Base-by-base conservation (phyloP, 139 green algal genomes). In the Chlorella sp. region DNA sequence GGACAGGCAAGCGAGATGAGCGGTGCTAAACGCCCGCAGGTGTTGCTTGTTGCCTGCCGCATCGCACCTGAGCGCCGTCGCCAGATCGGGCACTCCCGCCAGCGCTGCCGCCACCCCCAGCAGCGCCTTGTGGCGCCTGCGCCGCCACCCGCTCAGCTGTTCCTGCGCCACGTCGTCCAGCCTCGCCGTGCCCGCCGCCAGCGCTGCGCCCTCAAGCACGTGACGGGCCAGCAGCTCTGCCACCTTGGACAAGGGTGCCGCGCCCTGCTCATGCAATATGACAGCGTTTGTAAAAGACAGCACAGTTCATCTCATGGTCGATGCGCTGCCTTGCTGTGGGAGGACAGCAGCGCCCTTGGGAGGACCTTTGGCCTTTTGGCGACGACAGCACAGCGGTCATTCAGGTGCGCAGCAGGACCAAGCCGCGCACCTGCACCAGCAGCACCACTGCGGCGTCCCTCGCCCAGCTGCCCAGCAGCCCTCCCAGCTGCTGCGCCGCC, bases 391-490 rank as follows among this genome's bases (percentile, higher is more conserved):
- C n/a, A n/a, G n/a, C n/a, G n/a, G n/a, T n/a, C n/a, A n/a, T n/a
- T n/a, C n/a, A n/a, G n/a, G n/a, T n/a, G n/a, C n/a, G n/a, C n/a
- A n/a, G n/a, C n/a, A n/a, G n/a, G n/a, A 10, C 49, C 17, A 10
- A 59, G 17, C 10, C 49, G 17, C 49, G 17, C 49, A 59, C 17
- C 14, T 17, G 26, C 66, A 70, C 74, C n/a, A 82, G 65, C 49
- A 83, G 71, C 29, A 55, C 31, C 50, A 79, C 68, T 49, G 79
- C 82, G 0, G 70, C 74, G 32, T 82, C 74, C 50, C 59, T 10
- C 17, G 22, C 59, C 23, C 26, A 32, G 59, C 23, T 20, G 59
- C 59, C 22, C 26, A 30, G 23, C 59, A 32, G 26, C 22, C 59
- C 22, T 31, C 24, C 6, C 14, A 64, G 59, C 59, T 30, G 22